Evolutionary conservation across 768 basidiomycete species (phyloP), one percentile per base, ranked within the genome.

Genomic region (Astraeus odoratus): DNA sequence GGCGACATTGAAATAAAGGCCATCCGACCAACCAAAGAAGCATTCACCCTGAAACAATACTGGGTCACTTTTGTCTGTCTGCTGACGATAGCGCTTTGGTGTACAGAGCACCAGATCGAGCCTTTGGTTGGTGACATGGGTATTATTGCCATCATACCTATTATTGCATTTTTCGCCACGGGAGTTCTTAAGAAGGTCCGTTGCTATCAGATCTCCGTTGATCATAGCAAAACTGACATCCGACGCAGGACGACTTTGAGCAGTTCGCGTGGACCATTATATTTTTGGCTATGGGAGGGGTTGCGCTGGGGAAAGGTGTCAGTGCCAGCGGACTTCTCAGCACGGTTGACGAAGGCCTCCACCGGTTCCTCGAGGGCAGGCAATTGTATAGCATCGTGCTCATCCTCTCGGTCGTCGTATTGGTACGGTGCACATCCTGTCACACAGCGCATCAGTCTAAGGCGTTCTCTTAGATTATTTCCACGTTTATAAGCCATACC

Each of bases 271-370:
- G 93, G 93, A 84, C 84, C 6, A 91, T 95, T 44, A 91, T 97
- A 22, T 95, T 95, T 68, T 74, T 95, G 47, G 91, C 92, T 4
- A 99, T 97, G 96, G 95, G 95, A 19, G 96, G 96, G 30, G 94
- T 97, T 42, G 91, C 93, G 0, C 77, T 98, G 3, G 96, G 96
- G 44, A 86, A 95, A 56, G 94, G 93, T 5, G 95, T 98, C 13
- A 75, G 78, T 33, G 82, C 88, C 5, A 93, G 90, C 43, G 96
- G 96, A 0, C 72, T 99, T 20, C 72, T 98, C 29, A 77, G 82
- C 15, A 77, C 86, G 39, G 75, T 96, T 67, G 88, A 90, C 56
- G 61, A 57, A 3, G 58, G 75, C 37, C 80, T 91, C 47, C 71
- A 76, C 18, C 55, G 67, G 10, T 58, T 83, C 10, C 76, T 95